Base-by-base conservation (phyloP, 805 yeast genomes). In the Candida easanensis region DNA sequence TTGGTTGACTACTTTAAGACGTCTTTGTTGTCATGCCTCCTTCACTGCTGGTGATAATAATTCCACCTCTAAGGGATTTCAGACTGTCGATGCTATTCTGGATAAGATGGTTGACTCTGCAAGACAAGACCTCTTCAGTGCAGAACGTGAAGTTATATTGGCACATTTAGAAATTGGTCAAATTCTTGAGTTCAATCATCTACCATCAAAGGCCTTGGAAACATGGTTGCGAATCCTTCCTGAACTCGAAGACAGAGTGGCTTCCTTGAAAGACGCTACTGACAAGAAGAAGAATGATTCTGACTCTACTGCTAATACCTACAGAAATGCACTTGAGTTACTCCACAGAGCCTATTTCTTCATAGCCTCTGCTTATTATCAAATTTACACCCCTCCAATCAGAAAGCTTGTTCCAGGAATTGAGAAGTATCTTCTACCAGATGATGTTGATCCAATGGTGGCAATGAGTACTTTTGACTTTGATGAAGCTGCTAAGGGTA, bases 21-120 rank as follows among this genome's bases (percentile, higher is more conserved):
- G 86, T 54, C 71, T 86, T 0, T 91, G 97, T 53, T 86, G 93
- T 46, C 95, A 88, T 64, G 88, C 96, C 1, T 78, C 76, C 53
- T 38, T 62, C 49, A 48, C 63, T 53, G 30, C 60, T 18, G 50
- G 41, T 9, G 23, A 42, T 9, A 17, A 25, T 2, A 36, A 20
- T 11, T 33, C 39, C 4, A 16, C 36, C 9, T 10, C 46, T 1
- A 19, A 37, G 3, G 48, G 45, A 8, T 15, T 47, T 68, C 66
- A 75, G 41, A 76, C 86, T 0, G 69, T 91, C 49, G 84, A 79
- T 43, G 84, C 80, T 37, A 88, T 91, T 6, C 66, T 93, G 21
- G 69, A 66, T 6, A 77, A 75, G 34, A 80, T 93, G 81, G 69
- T 78, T 16, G 76, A 70, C 1, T 74, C 73, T 13, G 82, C 87